Conservation (phyloP, 164 flowering plant species). For the Sextonia rubra region DNA sequence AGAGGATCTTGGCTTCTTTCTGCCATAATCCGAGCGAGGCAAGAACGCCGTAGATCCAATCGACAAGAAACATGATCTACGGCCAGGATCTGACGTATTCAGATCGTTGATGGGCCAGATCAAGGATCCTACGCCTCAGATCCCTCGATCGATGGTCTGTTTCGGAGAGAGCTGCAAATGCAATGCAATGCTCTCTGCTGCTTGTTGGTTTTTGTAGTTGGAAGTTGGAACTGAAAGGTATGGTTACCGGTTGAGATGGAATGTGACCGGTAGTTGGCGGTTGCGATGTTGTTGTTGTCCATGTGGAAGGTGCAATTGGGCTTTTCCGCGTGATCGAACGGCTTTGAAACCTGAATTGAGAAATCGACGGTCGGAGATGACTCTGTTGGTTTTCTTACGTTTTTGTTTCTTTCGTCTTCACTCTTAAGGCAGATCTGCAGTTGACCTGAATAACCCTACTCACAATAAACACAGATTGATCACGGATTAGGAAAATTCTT, state of each 20-base stretch:
- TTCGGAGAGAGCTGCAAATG: not conserved
- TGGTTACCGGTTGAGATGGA: conserved; percentile 1
- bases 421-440: no score
- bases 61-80: conserved; percentile 6
- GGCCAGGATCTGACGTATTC: not conserved
- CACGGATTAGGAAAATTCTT: no score
- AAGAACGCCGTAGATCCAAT: conserved; percentile 15
- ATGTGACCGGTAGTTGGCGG: not conserved
- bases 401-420: no score
- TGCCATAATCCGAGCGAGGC: conserved; percentile 17
- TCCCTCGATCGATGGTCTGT: not conserved
- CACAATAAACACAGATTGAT: no score
- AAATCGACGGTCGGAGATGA: not conserved
- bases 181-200: no score
- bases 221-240: not conserved
- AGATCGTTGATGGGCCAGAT: not conserved
- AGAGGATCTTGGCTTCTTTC: conserved; percentile 16
- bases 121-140: not conserved
- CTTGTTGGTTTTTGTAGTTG: not conserved
- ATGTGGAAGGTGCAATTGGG: not conserved
- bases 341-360: not conserved
- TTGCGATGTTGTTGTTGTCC: not conserved
- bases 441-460: no score
- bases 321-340: not conserved
- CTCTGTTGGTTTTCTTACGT: not conserved